phyloP scores from a whole-genome alignment of 2,329 filamentous ascomycete genomes.

The Clonostachys rhizophaga region DNA sequence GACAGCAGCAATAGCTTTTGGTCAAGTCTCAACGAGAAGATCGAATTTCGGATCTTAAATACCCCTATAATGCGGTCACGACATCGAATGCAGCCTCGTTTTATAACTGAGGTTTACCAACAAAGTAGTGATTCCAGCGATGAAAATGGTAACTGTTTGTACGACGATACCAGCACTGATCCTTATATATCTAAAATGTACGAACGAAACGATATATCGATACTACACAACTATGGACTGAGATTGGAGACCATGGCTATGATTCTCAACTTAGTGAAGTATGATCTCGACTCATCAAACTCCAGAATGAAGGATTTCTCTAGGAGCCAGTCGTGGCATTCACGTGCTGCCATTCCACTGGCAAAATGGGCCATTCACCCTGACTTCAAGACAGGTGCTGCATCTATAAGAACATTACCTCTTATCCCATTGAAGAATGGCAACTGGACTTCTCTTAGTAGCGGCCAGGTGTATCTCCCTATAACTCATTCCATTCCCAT shows the following conservation, averaged over 20 bases:
- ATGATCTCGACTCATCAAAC: too few species aligned
- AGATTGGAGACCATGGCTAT: too few species aligned
- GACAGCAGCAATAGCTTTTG: conserved; percentile 18
- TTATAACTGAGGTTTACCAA: neutral
- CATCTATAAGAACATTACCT: too few species aligned
- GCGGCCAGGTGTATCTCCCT: too few species aligned
- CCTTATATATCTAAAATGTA: neutral
- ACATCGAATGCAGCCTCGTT: neutral
- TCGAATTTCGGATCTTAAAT: conserved; percentile 10
- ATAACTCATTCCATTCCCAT: neutral
- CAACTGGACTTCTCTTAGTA: too few species aligned
- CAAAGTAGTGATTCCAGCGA: neutral
- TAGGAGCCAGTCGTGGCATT: too few species aligned
- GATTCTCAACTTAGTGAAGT: too few species aligned
- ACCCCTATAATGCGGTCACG: conserved; percentile 6
- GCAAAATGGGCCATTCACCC: too few species aligned
- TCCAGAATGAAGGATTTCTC: too few species aligned
- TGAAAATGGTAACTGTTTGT: neutral
- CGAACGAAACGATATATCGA: neutral
- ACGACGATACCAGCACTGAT: neutral
- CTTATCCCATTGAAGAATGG: too few species aligned
- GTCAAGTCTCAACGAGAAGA: conserved; percentile 11
- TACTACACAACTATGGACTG: neutral
- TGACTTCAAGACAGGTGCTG: too few species aligned
- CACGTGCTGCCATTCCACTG: too few species aligned